Conservation (phyloP, 371 early-diverging fungal species). For the Nematocida parisii region DNA sequence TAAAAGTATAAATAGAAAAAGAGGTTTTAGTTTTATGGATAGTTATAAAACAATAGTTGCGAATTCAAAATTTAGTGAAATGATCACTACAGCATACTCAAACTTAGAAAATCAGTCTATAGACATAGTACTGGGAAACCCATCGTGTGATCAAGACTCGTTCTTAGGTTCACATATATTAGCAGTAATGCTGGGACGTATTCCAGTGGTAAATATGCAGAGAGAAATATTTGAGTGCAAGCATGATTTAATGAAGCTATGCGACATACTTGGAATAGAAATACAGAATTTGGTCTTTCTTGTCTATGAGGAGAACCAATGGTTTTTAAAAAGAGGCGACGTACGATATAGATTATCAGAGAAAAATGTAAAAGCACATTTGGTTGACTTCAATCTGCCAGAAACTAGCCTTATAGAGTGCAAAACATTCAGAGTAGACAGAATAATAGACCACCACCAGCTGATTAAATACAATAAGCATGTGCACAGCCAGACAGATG, state of each 20-base stretch:
- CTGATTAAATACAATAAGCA: conserved; percentile 9
- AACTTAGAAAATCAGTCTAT: conserved; percentile 39
- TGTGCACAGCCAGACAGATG: conserved; percentile 12
- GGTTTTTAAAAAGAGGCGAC: conserved; percentile 20
- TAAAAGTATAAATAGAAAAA: conserved; percentile 2
- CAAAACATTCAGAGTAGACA: conserved; percentile 14
- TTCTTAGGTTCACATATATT: conserved; percentile 68
- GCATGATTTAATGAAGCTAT: conserved; percentile 64
- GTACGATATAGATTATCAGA: conserved; percentile 1
- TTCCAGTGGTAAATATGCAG: conserved; percentile 67
- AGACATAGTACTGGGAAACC: conserved; percentile 65
- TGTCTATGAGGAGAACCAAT: conserved; percentile 18
- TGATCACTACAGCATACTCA: conserved; percentile 20
- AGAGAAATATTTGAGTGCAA: conserved; percentile 66
- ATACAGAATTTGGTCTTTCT: conserved; percentile 67
- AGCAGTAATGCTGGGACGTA: conserved; percentile 58
- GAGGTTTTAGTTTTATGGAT: not conserved
- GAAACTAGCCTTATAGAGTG: not conserved
- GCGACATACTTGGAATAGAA: conserved; percentile 54
- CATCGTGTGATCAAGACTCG: conserved; percentile 69
- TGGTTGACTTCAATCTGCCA: conserved; percentile 53
- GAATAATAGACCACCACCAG: conserved; percentile 50
- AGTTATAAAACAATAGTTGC: conserved; percentile 27
- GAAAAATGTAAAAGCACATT: not conserved
- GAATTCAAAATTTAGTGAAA: not conserved